Evolutionary conservation across 2,329 filamentous ascomycete genomes (phyloP), one percentile per base, ranked within the genome.

Genomic region (Elsinoe fawcettii): DNA sequence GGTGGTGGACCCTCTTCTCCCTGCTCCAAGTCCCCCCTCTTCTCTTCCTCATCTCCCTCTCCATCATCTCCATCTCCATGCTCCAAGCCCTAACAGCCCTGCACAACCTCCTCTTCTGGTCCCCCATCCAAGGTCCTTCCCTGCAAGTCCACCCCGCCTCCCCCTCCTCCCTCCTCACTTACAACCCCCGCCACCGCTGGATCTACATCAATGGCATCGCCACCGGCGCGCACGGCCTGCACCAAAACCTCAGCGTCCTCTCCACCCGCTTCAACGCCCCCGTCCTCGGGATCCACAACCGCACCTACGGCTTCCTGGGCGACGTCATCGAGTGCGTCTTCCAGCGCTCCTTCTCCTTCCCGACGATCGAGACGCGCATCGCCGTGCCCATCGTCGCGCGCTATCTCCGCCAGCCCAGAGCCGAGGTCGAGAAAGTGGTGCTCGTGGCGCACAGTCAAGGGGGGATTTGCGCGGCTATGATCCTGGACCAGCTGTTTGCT

Each of bases 401-500:
- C 62, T 73, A 80, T 20, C 71, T 91, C 60, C 86, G 87, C 66
- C 73, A 80, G 20, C 77, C 79, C 0, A 67, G 74, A 14, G 80
- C 84, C 59, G 27, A 53, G 12, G 54, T 56, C 39, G 79, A 80
- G 32, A 90, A 88, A 66, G 80, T 92, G 2, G 74, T 92, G 25
- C 78, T 92, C 56, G 80, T 92, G 59, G 74, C 87, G 36, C 88
- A 93, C 69, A 88, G 84, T 0, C 88, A 92, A 68, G 88, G 88
- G 3, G 87, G 80, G 12, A 88, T 92, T 53, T 83, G 89, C 66
- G 85, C 84, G 1, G 80, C 85, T 2, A 73, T 90, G 57, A 83
- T 88, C 4, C 70, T 91, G 5, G 88, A 93, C 71, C 88, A 87
- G 85, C 76, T 92, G 1, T 75, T 90, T 1, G 82, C 85, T 61